phyloP scores from a whole-genome alignment of 2,329 filamentous ascomycete species.

The Cordyceps farinosa region DNA sequence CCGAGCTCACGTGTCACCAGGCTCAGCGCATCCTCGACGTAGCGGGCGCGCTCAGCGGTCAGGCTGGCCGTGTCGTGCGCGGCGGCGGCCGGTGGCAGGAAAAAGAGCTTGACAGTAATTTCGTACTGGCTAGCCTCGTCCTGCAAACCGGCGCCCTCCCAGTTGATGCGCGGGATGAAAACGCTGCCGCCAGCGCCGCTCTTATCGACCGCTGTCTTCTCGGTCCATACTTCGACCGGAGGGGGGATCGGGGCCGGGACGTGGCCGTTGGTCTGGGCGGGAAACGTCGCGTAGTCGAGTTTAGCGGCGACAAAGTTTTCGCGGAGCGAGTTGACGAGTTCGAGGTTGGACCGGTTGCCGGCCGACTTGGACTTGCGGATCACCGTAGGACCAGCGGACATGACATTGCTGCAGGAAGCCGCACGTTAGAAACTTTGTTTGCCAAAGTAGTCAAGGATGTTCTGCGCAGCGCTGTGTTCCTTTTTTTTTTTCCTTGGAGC shows the following conservation, averaged over 20 bases:
- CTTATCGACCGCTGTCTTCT: slow-evolving; percentile 37
- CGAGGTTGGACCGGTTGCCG: slow-evolving; percentile 78
- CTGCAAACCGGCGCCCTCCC: slow-evolving; percentile 67
- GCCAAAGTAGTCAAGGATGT: not conserved
- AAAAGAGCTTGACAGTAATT: slow-evolving; percentile 94
- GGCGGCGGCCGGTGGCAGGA: slow-evolving; percentile 67
- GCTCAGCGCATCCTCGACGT: slow-evolving; percentile 74
- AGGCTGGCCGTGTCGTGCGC: slow-evolving; percentile 59
- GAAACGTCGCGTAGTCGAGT: slow-evolving; percentile 49
- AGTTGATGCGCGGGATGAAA: slow-evolving; percentile 76
- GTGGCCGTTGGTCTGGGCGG: slow-evolving; percentile 28
- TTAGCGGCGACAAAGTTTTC: slow-evolving; percentile 77
- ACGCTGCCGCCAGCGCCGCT: slow-evolving; percentile 47
- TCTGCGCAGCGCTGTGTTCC: not conserved
- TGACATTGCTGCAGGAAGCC: slow-evolving; percentile 62
- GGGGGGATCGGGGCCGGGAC: slow-evolving; percentile 29
- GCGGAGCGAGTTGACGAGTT: slow-evolving; percentile 83
- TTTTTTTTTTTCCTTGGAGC: not conserved
- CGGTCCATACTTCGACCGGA: slow-evolving; percentile 62
- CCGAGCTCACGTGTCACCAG: slow-evolving; percentile 78
- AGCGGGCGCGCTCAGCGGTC: slow-evolving; percentile 59
- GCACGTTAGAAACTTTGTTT: not conserved
- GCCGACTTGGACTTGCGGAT: slow-evolving; percentile 68
- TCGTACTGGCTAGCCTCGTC: slow-evolving; percentile 86
- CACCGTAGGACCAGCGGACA: slow-evolving; percentile 77